Conservation (phyloP, 2,329 filamentous ascomycete species). For the Curvularia hawaiiensis region DNA sequence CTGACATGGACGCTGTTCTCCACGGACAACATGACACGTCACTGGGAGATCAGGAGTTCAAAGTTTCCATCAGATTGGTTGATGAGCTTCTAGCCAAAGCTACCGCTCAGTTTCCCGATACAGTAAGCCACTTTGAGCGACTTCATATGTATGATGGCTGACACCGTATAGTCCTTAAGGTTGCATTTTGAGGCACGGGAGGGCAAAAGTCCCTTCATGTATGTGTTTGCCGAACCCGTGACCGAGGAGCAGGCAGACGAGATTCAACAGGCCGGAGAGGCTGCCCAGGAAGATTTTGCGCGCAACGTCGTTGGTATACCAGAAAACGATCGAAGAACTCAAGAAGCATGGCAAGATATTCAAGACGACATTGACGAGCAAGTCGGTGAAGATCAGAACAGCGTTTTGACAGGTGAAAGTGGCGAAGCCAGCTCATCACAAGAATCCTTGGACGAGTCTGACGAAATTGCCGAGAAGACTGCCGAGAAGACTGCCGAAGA, state of each 20-base stretch:
- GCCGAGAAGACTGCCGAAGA: neutral
- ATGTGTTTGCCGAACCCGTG: slow-evolving; percentile 89
- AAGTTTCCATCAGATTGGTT: slow-evolving; percentile 75
- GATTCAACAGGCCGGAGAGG: slow-evolving; percentile 73
- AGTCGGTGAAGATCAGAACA: slow-evolving; percentile 31
- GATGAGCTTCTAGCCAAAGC: slow-evolving; percentile 80
- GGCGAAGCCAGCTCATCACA: slow-evolving; percentile 12
- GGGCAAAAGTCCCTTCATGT: slow-evolving; percentile 70
- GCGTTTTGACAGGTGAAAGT: slow-evolving; percentile 16
- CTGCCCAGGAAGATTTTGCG: slow-evolving; percentile 72
- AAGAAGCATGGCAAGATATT: slow-evolving; percentile 39
- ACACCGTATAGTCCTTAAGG: slow-evolving; percentile 64
- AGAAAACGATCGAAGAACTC: slow-evolving; percentile 35
- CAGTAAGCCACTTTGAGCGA: slow-evolving; percentile 43
- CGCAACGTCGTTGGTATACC: slow-evolving; percentile 58
- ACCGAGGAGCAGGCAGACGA: slow-evolving; percentile 70
- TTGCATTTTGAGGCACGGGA: slow-evolving; percentile 81
- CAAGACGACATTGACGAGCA: slow-evolving; percentile 43
- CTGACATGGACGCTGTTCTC: slow-evolving; percentile 88
- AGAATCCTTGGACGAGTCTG: neutral
- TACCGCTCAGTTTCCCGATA: slow-evolving; percentile 73
- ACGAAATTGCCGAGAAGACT: slow-evolving; percentile 6
- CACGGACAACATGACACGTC: slow-evolving; percentile 72
- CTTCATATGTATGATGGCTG: slow-evolving; percentile 6
- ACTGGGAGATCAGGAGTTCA: slow-evolving; percentile 85